Evolutionary conservation across 768 basidiomycete species (phyloP).

Genomic region (Chalciporus pseudorubinellus): DNA sequence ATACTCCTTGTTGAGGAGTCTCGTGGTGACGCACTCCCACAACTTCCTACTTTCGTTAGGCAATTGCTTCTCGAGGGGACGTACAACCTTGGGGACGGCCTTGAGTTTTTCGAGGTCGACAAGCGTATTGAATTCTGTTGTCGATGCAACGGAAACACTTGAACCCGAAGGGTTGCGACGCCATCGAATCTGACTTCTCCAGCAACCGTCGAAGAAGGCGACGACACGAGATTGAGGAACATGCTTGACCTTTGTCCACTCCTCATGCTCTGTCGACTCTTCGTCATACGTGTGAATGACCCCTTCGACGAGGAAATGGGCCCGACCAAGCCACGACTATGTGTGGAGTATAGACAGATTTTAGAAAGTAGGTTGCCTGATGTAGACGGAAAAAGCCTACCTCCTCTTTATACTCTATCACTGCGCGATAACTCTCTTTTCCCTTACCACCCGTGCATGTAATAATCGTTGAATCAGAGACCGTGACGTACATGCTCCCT

Average conservation of each 20-base stretch:
- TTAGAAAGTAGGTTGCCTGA: not conserved
- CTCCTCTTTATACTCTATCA: conserved; percentile 97
- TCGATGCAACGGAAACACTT: conserved; percentile 41
- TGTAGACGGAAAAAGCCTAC: conserved; percentile 40
- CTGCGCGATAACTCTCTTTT: conserved; percentile 64
- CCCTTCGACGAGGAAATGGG: conserved; percentile 84
- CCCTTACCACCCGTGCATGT: conserved; percentile 73
- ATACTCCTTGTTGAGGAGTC: conserved; percentile 80
- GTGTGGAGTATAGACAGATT: not conserved
- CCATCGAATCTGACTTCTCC: conserved; percentile 84
- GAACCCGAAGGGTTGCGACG: conserved; percentile 54
- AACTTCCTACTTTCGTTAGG: conserved; percentile 80
- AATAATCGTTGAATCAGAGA: conserved; percentile 75
- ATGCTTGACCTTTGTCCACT: conserved; percentile 86
- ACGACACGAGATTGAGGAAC: conserved; percentile 78
- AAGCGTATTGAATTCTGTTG: conserved; percentile 59
- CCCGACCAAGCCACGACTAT: conserved; percentile 86
- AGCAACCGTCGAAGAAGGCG: conserved; percentile 84
- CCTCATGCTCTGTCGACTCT: conserved; percentile 57
- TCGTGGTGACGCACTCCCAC: conserved; percentile 81
- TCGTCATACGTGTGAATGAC: conserved; percentile 82
- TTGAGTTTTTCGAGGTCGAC: conserved; percentile 73
- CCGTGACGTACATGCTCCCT: conserved; percentile 89
- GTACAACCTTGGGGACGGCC: conserved; percentile 78
- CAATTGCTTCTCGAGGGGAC: conserved; percentile 77